Evolutionary conservation across 768 basidiomycete species (phyloP), one percentile per base, ranked within the genome.

Genomic region (Podaxis mareebaensis): DNA sequence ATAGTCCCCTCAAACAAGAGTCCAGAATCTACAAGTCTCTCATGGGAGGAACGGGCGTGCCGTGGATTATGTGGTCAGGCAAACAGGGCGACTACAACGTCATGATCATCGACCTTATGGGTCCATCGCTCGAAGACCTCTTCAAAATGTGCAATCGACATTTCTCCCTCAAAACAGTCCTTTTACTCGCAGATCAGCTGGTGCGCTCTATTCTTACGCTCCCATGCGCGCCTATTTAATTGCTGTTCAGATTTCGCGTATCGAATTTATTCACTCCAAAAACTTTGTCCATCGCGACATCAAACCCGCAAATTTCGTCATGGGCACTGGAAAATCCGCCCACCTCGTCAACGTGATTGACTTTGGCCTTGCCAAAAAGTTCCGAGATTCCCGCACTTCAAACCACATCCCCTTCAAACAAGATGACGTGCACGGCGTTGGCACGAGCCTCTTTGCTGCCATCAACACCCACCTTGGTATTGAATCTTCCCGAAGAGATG

Each of bases 261-360:
- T 98, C 71, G 93, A 97, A 75, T 99, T 95, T 75, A 95, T 98
- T 67, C 96, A 99, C 77, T 93, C 92, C 1, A 90, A 93, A 71
- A 92, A 93, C 70, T 91, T 96, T 68, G 88, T 97, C 46, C 96
- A 99, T 75, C 92, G 96, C 67, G 96, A 99, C 73, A 91, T 99
- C 76, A 99, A 99, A 75, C 96, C 96, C 40, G 96, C 96, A 70
- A 99, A 99, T 78, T 99, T 99, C 73, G 90, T 99, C 65, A 98
- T 99, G 93, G 93, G 94, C 66, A 88, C 74, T 72, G 79, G 77
- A 39, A 78, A 77, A 66, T 78, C 79, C 28, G 71, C 83, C 0
- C 82, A 83, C 68, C 77, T 88, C 69, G 95, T 99, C 73, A 96
- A 99, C 74, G 92, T 99, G 67, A 93, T 93, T 68, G 91, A 93